A percentile compares a stretch with the other conserved stretches of the same genome.
Conservation (phyloP, 177 flowering plant species). For the Vitis hybrid region DNA sequence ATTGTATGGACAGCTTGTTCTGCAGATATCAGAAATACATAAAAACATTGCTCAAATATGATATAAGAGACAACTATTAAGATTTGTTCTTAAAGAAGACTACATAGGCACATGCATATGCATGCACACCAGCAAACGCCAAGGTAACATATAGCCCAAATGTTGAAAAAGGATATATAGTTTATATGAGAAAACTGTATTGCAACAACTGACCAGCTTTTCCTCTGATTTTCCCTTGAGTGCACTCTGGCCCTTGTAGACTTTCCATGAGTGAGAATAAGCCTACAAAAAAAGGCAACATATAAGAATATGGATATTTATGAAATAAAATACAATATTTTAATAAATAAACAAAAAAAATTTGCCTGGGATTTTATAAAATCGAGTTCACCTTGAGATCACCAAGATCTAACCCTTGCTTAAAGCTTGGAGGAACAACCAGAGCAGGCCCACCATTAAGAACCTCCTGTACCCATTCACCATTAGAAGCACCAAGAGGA, state of each 20-base stretch:
- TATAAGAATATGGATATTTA: background rate
- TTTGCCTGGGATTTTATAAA: background rate
- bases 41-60: background rate
- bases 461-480: slow-evolving; percentile 84
- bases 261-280: slow-evolving; percentile 64
- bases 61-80: background rate
- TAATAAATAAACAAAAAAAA: background rate
- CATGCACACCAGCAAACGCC: too few species aligned
- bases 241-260: slow-evolving; percentile 36
- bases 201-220: slow-evolving; percentile 49
- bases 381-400: slow-evolving; percentile 58
- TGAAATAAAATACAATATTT: slow-evolving; percentile 2
- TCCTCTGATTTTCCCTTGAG: slow-evolving; percentile 32
- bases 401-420: slow-evolving; percentile 81
- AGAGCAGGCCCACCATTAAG: slow-evolving; percentile 73
- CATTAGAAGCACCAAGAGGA: slow-evolving; percentile 72
- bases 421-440: slow-evolving; percentile 64
- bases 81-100: background rate
- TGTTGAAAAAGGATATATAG: too few species aligned
- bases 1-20: slow-evolving; percentile 77
- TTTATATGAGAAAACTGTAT: too few species aligned
- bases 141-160: too few species aligned
- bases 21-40: slow-evolving; percentile 35
- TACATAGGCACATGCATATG: background rate
- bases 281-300: slow-evolving; percentile 39